A percentile compares a stretch with the other conserved stretches of the same genome.
phyloP scores from a whole-genome alignment of 495 filamentous ascomycete species.

The Cairneyella variabilis region DNA sequence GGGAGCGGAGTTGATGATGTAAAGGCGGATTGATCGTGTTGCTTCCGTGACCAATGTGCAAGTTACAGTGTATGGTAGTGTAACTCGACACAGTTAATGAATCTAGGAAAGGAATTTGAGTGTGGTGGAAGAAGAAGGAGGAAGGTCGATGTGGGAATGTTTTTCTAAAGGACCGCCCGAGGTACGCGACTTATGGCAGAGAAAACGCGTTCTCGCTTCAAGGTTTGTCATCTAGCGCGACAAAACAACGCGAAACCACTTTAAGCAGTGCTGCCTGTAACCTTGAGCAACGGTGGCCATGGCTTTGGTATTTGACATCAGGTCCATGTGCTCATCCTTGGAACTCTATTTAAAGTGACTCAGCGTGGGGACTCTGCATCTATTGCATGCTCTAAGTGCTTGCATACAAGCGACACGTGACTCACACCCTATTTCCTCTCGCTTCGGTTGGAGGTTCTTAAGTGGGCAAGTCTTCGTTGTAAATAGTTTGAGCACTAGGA shows the following conservation, averaged over 20 bases:
- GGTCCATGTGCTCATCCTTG: too few relatives aligned
- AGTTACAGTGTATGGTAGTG: constrained; percentile 1
- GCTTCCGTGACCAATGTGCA: constrained; percentile 4
- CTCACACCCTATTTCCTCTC: too few relatives aligned
- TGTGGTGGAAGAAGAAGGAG: constrained; percentile 15
- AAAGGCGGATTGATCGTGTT: constrained; percentile 9
- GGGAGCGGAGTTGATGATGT: neutral
- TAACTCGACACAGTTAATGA: constrained; percentile 13
- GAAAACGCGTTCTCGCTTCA: constrained; percentile 17
- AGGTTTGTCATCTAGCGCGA: constrained; percentile 11
- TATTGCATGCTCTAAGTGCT: too few relatives aligned
- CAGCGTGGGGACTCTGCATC: too few relatives aligned
- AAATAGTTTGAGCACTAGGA: too few relatives aligned
- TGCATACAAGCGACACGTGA: too few relatives aligned
- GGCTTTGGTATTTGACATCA: neutral
- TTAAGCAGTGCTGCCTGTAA: constrained; percentile 13
- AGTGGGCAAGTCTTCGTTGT: too few relatives aligned
- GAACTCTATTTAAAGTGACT: too few relatives aligned
- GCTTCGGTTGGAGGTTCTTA: too few relatives aligned
- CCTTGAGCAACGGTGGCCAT: neutral
- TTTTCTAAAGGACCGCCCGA: constrained; percentile 11
- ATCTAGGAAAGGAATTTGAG: constrained; percentile 1
- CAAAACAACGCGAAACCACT: constrained; percentile 26
- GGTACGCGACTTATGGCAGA: constrained; percentile 11
- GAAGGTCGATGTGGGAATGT: constrained; percentile 13